Evolutionary conservation across 768 basidiomycete species (phyloP), one percentile per base, ranked within the genome.

Genomic region (Russula virescens): DNA sequence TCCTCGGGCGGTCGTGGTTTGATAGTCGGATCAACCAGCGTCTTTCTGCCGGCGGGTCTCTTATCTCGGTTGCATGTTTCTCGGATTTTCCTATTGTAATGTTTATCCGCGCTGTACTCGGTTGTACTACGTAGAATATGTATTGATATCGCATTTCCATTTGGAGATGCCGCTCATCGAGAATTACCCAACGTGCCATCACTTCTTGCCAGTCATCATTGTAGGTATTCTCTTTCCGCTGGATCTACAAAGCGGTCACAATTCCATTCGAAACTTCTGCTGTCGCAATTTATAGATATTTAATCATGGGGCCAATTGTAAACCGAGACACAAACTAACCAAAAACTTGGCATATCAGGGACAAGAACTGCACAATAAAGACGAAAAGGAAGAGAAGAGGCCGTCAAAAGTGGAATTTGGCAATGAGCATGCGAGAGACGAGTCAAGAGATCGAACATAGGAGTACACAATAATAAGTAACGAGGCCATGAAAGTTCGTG

Each of bases 1-100:
- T 40, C 56, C 64, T 10, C 64, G 56, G 16, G 61, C 64, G 4
- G 61, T 65, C n/a, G 64, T 51, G 18, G 61, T 63, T 19, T 63
- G 52, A 60, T 60, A 50, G 19, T 19, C 28, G 31, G 50, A 57
- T 40, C 55, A 35, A 14, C 21, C 25, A 7, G 3, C 6, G 11
- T 11, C 25, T 40, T 26, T 31, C n/a, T 25, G 28, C 35, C 5
- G 11, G 23, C 25, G 4, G 25, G 5, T 18, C 14, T 23, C 23
- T 47, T 62, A 38, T 58, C 49, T 2, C 35, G 34, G 1, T 55
- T 16, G 34, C 28, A 25, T 31, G 54, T 42, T 26, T 45, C 26
- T n/a, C 45, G 26, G 60, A 34, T 18, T 9, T 55, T 18, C 38
- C 19, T 48, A 48, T 40, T 19, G 5, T 19, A 45, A 35, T 40